Evolutionary conservation across 805 yeast genomes (phyloP).

Genomic region (Ogataea pini): DNA sequence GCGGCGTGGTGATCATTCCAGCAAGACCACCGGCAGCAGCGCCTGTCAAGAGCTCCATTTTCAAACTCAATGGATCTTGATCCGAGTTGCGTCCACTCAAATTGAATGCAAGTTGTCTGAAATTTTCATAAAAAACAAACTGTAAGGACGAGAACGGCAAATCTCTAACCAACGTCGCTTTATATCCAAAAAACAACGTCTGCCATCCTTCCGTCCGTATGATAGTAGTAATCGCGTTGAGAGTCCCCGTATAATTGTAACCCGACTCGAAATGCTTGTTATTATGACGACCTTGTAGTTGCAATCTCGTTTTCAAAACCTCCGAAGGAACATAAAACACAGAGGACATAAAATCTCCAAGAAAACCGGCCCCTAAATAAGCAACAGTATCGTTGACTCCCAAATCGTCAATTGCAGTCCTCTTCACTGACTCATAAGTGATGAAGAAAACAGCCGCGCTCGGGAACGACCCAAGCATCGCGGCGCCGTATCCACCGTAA

Average conservation of each 20-base stretch:
- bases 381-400: constrained; percentile 75
- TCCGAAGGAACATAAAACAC: constrained; percentile 93
- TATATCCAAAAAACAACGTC: constrained; percentile 86
- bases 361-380: constrained; percentile 80
- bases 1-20: constrained; percentile 84
- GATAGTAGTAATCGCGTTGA: constrained; percentile 69
- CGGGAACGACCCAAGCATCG: constrained; percentile 90
- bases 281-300: constrained; percentile 85
- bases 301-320: constrained; percentile 89
- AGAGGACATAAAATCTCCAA: constrained; percentile 92
- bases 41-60: constrained; percentile 78
- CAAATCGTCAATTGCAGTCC: constrained; percentile 63
- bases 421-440: constrained; percentile 80
- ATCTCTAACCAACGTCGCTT: constrained; percentile 90
- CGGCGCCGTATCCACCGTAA: constrained; percentile 92
- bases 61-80: constrained; percentile 44
- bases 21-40: constrained; percentile 96
- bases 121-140: constrained; percentile 90
- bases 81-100: constrained; percentile 32
- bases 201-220: constrained; percentile 67
- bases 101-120: constrained; percentile 59
- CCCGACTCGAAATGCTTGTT: constrained; percentile 80
- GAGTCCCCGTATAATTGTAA: constrained; percentile 77
- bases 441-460: constrained; percentile 93
- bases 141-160: constrained; percentile 95